Conservation (phyloP, 2,329 filamentous ascomycete genomes). For the Fonsecaea pugnacius region DNA sequence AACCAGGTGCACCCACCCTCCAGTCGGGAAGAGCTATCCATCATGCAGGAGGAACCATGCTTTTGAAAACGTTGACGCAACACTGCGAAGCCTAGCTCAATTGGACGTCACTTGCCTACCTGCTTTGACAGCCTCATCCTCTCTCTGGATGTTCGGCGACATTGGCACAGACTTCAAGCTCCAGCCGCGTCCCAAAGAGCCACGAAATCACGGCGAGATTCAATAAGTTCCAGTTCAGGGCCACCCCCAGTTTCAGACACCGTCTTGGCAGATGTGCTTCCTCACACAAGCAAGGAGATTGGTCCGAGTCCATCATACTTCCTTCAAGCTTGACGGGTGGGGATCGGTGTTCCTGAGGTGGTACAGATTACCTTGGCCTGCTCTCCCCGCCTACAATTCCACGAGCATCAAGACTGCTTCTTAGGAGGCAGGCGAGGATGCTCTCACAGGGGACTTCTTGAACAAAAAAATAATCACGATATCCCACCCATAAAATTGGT, state of each 20-base stretch:
- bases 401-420: background rate
- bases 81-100: background rate
- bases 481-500: background rate
- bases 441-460: background rate
- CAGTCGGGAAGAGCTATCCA: background rate
- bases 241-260: background rate
- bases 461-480: background rate
- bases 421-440: background rate
- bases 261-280: background rate
- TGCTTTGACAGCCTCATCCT: background rate
- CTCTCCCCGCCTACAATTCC: background rate
- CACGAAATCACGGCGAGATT: background rate
- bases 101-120: background rate
- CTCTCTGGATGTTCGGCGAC: background rate
- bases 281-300: background rate
- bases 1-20: background rate
- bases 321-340: background rate
- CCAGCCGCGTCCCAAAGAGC: background rate
- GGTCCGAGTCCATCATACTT: background rate
- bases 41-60: background rate
- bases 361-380: background rate
- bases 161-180: background rate
- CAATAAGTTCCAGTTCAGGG: background rate
- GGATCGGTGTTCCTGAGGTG: background rate
- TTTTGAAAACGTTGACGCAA: background rate